These are phyloP conservation scores for Trichoderma harzianum DNA, from an alignment of 2,329 filamentous ascomycete genomes.

Conservation along the genomic window DNA sequence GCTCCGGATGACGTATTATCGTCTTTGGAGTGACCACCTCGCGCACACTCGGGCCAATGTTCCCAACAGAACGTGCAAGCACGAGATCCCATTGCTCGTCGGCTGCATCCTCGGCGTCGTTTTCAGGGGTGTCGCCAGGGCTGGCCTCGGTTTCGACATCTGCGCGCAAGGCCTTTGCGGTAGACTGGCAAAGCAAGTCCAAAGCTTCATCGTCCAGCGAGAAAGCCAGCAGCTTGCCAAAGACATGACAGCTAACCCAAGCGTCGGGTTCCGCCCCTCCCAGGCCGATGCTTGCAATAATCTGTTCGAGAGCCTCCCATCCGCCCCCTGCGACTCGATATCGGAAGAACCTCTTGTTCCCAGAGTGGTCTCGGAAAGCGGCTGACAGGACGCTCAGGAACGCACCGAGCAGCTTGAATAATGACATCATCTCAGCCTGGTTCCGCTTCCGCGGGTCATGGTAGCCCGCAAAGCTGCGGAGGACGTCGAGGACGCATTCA, in stretches of 20 bases:
- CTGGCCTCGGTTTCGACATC: constrained; percentile 27
- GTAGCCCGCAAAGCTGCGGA: constrained; percentile 69
- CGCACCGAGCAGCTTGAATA: constrained; percentile 68
- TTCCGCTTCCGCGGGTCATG: constrained; percentile 66
- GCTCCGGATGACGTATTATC: constrained; percentile 57
- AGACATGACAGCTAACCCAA: constrained; percentile 68
- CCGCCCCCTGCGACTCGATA: constrained; percentile 72
- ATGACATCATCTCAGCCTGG: constrained; percentile 58
- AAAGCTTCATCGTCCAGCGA: constrained; percentile 74
- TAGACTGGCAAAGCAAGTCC: constrained; percentile 62
- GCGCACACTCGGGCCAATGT: constrained; percentile 40
- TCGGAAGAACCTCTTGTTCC: constrained; percentile 84
- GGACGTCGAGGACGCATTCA: constrained; percentile 64
- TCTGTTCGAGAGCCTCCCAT: constrained; percentile 73
- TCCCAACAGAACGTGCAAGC: constrained; percentile 36
- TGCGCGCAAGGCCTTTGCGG: constrained; percentile 37
- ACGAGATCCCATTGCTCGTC: constrained; percentile 40
- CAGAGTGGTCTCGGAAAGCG: constrained; percentile 72
- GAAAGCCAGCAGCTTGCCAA: constrained; percentile 78
- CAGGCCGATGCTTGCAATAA: constrained; percentile 64
- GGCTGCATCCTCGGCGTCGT: constrained; percentile 32
- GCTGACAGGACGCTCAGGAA: constrained; percentile 73
- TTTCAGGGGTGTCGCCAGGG: constrained; percentile 6
- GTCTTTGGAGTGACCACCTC: constrained; percentile 50
- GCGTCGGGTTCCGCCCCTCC: constrained; percentile 64